Base-by-base conservation (phyloP, 768 basidiomycete genomes). In the Naganishia antarctica region DNA sequence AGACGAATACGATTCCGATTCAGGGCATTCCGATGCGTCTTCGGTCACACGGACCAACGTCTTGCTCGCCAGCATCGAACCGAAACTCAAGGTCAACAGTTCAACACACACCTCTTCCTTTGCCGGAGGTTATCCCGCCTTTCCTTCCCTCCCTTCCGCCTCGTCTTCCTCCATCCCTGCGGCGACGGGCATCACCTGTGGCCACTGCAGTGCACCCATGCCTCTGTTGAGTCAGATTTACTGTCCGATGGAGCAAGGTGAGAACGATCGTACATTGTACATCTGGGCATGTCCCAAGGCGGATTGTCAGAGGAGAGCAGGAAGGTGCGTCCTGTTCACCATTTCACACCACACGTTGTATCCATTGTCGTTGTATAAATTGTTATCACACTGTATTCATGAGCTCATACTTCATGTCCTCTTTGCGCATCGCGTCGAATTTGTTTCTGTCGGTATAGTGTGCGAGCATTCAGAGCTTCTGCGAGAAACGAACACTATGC, bases 221-320 rank as follows among this genome's bases (percentile, higher is more conserved):
- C 76, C 76, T 11, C 68, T 77, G 1, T 50, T 77, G 23, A 68
- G 71, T 8, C 76, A 77, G 60, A 74, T 77, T 6, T 77, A 77
- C 59, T 75, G 74, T 60, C 76, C 76, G n/a, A 71, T 71, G 16
- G 76, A 77, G 50, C 71, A 65, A 9, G 76, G 76, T 7, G 73
- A 74, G 66, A 77, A 77, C 46, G 76, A 77, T 58, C 65, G 76
- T 16, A 74, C 73, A 16, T 63, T 77, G 16, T 77, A 77, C 61
- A 69, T 77, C 1, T 77, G 70, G 57, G 76, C 67, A 7, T 77
- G 76, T 67, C 61, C 70, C 3, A 65, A 67, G 21, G 53, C 64
- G 3, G 45, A 47, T 3, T 77, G 76, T 61, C 73, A 74, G 68
- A 68, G 73, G 57, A 59, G 67, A 45, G 71, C 72, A 13, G 74